Evolutionary conservation across 306 rosid genomes (phyloP).

Genomic region (Boehmeria nivea): DNA sequence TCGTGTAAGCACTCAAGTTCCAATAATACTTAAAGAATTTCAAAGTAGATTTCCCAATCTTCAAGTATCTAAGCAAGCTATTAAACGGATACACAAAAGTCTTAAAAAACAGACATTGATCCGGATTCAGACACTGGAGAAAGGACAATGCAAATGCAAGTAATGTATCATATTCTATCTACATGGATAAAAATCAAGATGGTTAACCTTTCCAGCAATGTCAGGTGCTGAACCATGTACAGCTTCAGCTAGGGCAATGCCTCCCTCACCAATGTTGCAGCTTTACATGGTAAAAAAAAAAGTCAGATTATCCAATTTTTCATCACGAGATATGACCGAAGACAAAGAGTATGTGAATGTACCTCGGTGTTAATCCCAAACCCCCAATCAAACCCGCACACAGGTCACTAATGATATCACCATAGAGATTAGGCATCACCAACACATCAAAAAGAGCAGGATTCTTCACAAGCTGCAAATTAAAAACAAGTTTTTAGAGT

Average conservation of each 20-base stretch:
- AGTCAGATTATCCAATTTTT: conserved; percentile 11
- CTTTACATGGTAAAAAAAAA: conserved; percentile 36
- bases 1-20: conserved; percentile 40
- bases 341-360: neutral
- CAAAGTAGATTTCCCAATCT: conserved; percentile 96
- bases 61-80: conserved; percentile 30
- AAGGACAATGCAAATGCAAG: too few relatives aligned
- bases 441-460: conserved; percentile 91
- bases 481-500: conserved; percentile 9
- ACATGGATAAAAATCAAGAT: conserved; percentile 3
- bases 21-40: neutral
- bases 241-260: conserved; percentile 99
- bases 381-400: conserved; percentile 99
- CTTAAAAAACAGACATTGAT: conserved; percentile 87
- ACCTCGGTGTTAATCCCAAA: conserved; percentile 97
- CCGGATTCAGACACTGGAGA: too few relatives aligned
- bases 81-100: conserved; percentile 90
- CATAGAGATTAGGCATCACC: conserved; percentile 99
- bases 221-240: conserved; percentile 99
- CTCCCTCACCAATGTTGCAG: conserved; percentile 97
- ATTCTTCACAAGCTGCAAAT: conserved; percentile 91
- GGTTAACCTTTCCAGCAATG: conserved; percentile 94
- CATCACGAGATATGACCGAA: too few relatives aligned
- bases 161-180: too few relatives aligned
- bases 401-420: conserved; percentile 97